These are phyloP conservation scores for Blastobotrys illinoisensis DNA, from an alignment of 1,139 yeast genomes.

Conservation along the genomic window DNA sequence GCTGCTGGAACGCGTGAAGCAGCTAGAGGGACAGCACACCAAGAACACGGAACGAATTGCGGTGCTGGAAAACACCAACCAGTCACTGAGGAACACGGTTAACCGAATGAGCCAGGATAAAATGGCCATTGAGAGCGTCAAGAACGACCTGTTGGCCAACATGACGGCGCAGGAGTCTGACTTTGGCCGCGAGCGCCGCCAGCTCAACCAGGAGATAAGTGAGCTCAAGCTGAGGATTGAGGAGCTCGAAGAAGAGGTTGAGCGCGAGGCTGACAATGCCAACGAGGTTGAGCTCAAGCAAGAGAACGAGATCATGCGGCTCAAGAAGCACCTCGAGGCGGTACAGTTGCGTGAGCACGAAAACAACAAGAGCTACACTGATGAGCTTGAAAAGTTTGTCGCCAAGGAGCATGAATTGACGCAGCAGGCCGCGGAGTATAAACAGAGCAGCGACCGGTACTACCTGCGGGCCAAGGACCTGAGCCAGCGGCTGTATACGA, in stretches of 20 bases:
- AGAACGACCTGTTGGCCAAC: slow-evolving; percentile 59
- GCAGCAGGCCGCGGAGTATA: slow-evolving; percentile 12
- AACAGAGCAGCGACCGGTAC: slow-evolving; percentile 12
- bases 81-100: slow-evolving; percentile 20
- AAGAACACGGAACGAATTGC: slow-evolving; percentile 25
- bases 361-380: slow-evolving; percentile 7
- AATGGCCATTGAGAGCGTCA: slow-evolving; percentile 36
- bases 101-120: slow-evolving; percentile 25
- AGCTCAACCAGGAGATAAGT: slow-evolving; percentile 47
- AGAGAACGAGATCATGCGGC: slow-evolving; percentile 31
- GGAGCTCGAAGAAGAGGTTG: slow-evolving; percentile 48
- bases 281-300: slow-evolving; percentile 15
- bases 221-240: slow-evolving; percentile 41
- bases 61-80: slow-evolving; percentile 23
- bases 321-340: slow-evolving; percentile 20
- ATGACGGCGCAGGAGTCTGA: slow-evolving; percentile 61
- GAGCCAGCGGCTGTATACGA: slow-evolving; percentile 34
- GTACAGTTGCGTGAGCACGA: slow-evolving; percentile 13
- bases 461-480: slow-evolving; percentile 32
- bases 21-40: slow-evolving; percentile 27
- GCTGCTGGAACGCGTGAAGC: slow-evolving; percentile 13
- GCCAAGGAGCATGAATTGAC: slow-evolving; percentile 15
- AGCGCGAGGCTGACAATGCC: slow-evolving; percentile 20
- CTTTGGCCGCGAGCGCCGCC: slow-evolving; percentile 47
- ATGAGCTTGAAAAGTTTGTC: slow-evolving; percentile 12